A percentile compares a stretch with the other conserved stretches of the same genome.
These are phyloP conservation scores for Gentiana macrophylla DNA, from an alignment of 257 asterid species.

Conservation along the genomic window DNA sequence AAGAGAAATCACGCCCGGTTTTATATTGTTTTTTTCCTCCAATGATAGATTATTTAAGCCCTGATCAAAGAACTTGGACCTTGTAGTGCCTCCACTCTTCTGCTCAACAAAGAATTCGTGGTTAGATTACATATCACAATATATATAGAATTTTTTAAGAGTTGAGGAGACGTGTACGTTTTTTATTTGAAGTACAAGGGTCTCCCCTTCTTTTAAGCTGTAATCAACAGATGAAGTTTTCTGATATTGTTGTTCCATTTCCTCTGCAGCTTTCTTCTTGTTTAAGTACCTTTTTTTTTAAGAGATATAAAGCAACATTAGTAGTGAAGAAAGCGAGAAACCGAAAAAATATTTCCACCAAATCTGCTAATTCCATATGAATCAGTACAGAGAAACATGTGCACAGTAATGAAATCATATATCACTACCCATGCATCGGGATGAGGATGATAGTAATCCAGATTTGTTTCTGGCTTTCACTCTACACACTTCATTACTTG, in stretches of 20 bases:
- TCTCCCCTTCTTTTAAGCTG: constrained; percentile 94
- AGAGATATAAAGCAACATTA: background rate
- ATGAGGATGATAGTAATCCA: too few species aligned
- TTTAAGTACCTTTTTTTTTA: constrained; percentile 55
- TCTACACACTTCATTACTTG: too few species aligned
- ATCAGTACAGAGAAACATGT: too few species aligned
- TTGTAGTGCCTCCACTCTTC: constrained; percentile 45
- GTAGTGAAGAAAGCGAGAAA: too few species aligned
- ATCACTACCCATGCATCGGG: too few species aligned
- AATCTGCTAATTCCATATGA: too few species aligned
- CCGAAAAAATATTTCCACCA: too few species aligned
- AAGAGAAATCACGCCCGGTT: constrained; percentile 35
- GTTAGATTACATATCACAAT: background rate
- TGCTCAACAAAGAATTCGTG: constrained; percentile 15
- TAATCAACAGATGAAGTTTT: constrained; percentile 73
- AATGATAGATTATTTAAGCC: constrained; percentile 55
- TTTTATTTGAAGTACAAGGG: constrained; percentile 77
- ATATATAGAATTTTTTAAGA: background rate
- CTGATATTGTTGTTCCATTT: constrained; percentile 93
- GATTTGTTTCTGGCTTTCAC: too few species aligned
- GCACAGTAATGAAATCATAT: too few species aligned
- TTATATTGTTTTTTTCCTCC: constrained; percentile 45
- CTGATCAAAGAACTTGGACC: constrained; percentile 84
- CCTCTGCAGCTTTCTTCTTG: constrained; percentile 94
- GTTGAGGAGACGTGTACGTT: constrained; percentile 30